Base-by-base conservation (phyloP, 768 basidiomycete genomes). In the Tulasnella sp. region DNA sequence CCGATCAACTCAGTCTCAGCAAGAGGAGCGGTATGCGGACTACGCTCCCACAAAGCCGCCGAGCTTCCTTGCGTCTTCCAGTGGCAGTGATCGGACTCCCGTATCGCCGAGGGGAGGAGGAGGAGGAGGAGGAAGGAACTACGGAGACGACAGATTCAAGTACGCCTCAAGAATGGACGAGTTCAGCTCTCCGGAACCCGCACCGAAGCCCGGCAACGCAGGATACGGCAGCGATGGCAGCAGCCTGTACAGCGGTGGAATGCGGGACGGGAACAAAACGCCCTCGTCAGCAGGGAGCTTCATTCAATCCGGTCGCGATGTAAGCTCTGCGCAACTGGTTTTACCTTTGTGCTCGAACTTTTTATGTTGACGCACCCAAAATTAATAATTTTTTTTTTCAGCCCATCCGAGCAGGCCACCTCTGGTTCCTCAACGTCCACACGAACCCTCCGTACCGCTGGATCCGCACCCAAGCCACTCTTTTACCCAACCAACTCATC, bases 371-470 rank as follows among this genome's bases (percentile, higher is more conserved):
- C 32, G 29, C 61, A 32, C 44, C 32, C 46, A 40, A 70, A 51
- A 51, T 10, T n/a, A 51, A 51, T 1, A n/a, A 79, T 81, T 26
- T 82, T 51, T 7, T n/a, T 82, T 51, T 7, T n/a, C 61, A 96
- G 95, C 95, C 95, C 5, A 85, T 94, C 10, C 91, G 93, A 78
- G 92, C 94, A 55, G 95, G 95, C 18, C 85, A 90, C 18, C 84
- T 98, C 0, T 97, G 94, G 91, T 98, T 95, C 82, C 89, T 98
- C 77, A 97, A 98, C 78, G 95, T 97, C 0, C 95, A 98, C 81
- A 91, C 92, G 0, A 83, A 88, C 6, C 90, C 91, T 29, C 92
- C 93, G 0, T 95, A 91, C 83, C 85, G 87, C 79, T 94, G 92
- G 93, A 90, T 91, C 84, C 88, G 93, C 80, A 95, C 90, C 82